Evolutionary conservation across 2,329 filamentous ascomycete genomes (phyloP), one percentile per base, ranked within the genome.

Genomic region (Dothiorella sarmentorum): DNA sequence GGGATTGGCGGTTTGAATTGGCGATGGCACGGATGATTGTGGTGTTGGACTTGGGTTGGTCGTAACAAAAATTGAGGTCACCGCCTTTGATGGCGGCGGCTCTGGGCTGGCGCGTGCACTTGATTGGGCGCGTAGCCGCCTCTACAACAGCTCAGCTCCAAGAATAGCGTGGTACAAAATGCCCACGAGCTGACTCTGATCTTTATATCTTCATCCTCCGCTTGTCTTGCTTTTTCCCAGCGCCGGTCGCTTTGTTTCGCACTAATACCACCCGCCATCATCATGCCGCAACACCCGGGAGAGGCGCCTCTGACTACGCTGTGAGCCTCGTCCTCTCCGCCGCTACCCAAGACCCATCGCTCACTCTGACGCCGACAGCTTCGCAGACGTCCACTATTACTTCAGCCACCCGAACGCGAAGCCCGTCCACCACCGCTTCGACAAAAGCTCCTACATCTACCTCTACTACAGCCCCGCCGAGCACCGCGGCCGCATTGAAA

Each of bases 381-480:
- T 90, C 67, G 87, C 83, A 62, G 89, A 93, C 68, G 71, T 91
- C 56, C 89, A 92, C 71, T 92, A 91, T 73, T 91, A 85, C 73
- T 90, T 91, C 74, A 81, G 82, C 24, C 81, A 85, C n/a, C 85
- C 86, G 2, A 79, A 80, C 5, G 78, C 81, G 59, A 85, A 81
- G 59, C 88, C 89, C 27, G 84, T 81, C n/a, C 89, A 92, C 71
- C 87, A 92, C 72, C 85, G 89, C 53, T 92, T 93, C 71, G 86
- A 90, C 72, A 89, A 88, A 71, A 83, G 85, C 45, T 91, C 88
- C 7, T 92, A 92, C 70, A 82, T 92, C 59, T 92, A 92, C 69
- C 77, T 92, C 5, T 91, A 90, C 70, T 87, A 91, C 71, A 88
- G 90, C 69, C 82, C 87, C 11, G 78, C 78, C 61, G 82, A 86